A percentile compares a stretch with the other conserved stretches of the same genome.
These are phyloP conservation scores for Bertia moriformis DNA, from an alignment of 2,329 filamentous ascomycete species.

Conservation along the genomic window DNA sequence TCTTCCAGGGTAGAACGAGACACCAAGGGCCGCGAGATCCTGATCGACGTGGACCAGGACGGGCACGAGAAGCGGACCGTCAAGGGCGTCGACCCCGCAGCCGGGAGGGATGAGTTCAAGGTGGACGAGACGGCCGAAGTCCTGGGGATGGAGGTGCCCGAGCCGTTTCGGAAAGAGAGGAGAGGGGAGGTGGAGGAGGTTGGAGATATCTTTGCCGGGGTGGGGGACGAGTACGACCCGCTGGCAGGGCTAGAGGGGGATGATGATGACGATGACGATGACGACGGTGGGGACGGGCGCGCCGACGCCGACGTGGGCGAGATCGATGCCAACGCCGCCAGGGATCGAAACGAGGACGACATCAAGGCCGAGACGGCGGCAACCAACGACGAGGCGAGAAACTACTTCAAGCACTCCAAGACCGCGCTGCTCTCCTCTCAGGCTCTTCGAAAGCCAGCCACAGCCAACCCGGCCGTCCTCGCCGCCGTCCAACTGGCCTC, in stretches of 20 bases:
- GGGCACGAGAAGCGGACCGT: conserved; percentile 53
- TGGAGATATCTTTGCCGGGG: conserved; percentile 51
- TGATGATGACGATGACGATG: conserved; percentile 27
- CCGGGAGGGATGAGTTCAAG: conserved; percentile 18
- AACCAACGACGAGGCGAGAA: conserved; percentile 23
- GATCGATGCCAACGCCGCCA: conserved; percentile 8
- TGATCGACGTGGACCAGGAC: conserved; percentile 52
- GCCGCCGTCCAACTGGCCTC: conserved; percentile 79
- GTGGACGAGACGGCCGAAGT: conserved; percentile 36
- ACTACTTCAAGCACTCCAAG: conserved; percentile 50
- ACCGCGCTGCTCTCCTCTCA: conserved; percentile 37
- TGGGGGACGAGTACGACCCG: conserved; percentile 53
- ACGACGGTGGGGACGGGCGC: conserved; percentile 17
- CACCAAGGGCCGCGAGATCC: conserved; percentile 43
- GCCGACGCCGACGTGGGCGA: conserved; percentile 8
- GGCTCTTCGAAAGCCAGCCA: conserved; percentile 33
- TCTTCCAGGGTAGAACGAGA: conserved; percentile 43
- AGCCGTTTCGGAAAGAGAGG: conserved; percentile 31
- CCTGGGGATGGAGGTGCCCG: conserved; percentile 52
- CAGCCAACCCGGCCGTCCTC: conserved; percentile 64
- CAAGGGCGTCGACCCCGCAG: conserved; percentile 30
- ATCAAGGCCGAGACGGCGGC: conserved; percentile 23
- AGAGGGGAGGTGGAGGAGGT: conserved; percentile 37
- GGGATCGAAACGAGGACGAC: conserved; percentile 20
- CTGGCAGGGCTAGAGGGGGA: conserved; percentile 37